phyloP scores from a whole-genome alignment of 2,329 filamentous ascomycete species.

The Aspergillus vadensis region DNA sequence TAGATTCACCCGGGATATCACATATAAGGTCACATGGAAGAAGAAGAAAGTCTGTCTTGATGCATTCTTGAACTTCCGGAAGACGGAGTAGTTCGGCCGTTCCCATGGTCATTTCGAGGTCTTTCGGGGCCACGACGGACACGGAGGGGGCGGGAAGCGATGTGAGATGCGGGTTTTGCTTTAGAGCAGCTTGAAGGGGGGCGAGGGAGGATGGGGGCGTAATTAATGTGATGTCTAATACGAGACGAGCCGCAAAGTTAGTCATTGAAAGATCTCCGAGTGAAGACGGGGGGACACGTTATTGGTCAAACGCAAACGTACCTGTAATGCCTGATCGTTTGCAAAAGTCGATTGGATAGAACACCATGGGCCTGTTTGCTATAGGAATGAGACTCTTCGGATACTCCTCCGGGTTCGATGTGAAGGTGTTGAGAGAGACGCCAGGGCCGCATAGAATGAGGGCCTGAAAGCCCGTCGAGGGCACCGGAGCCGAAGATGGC shows the following conservation, averaged over 20 bases:
- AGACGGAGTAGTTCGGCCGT: constrained; percentile 87
- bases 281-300: not conserved
- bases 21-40: constrained; percentile 93
- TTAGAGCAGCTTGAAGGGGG: constrained; percentile 49
- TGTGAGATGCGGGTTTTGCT: constrained; percentile 54
- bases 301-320: constrained; percentile 24
- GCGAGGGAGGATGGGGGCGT: constrained; percentile 48
- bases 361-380: constrained; percentile 54
- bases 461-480: constrained; percentile 56
- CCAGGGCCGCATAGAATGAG: constrained; percentile 53
- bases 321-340: constrained; percentile 52
- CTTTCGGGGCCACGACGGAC: constrained; percentile 77
- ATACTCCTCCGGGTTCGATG: constrained; percentile 50
- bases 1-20: constrained; percentile 77
- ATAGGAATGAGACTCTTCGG: constrained; percentile 54
- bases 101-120: constrained; percentile 78
- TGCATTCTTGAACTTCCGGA: constrained; percentile 74
- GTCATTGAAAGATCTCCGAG: too few species aligned
- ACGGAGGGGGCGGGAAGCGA: constrained; percentile 50
- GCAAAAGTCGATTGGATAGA: constrained; percentile 52
- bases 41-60: constrained; percentile 85
- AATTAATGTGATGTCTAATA: constrained; percentile 50
- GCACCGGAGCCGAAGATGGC: constrained; percentile 51
- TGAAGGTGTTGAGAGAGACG: constrained; percentile 53
- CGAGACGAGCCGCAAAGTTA: not conserved